These are phyloP conservation scores for Talaromyces liani DNA, from an alignment of 495 filamentous ascomycete genomes.

Conservation along the genomic window DNA sequence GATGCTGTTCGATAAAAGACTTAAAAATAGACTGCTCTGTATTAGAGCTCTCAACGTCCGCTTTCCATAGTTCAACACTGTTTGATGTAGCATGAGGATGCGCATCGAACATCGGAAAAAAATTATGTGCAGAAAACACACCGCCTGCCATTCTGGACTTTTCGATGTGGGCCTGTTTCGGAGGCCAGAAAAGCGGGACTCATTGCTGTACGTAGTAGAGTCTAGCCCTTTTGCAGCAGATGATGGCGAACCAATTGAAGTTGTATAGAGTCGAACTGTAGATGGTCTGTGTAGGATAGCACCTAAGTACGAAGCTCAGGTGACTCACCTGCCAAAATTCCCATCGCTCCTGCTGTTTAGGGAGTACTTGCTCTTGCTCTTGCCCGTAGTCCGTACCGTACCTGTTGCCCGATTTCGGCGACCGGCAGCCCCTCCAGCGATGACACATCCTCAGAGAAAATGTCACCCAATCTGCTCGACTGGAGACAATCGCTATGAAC, in stretches of 20 bases:
- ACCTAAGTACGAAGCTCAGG: background rate
- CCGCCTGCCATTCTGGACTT: background rate
- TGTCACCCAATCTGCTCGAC: background rate
- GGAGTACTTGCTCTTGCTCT: background rate
- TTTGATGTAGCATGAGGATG: background rate
- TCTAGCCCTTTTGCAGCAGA: background rate
- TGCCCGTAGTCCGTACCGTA: background rate
- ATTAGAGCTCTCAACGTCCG: background rate
- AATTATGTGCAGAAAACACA: background rate
- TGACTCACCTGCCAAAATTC: background rate
- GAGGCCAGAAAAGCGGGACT: background rate
- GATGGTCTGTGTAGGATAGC: background rate
- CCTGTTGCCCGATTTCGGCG: conserved; percentile 2
- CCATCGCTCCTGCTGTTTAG: background rate
- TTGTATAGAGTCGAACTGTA: background rate
- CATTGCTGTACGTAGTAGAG: background rate
- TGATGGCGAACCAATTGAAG: background rate
- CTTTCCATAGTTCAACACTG: background rate
- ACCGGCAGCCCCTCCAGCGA: background rate
- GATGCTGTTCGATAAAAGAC: background rate
- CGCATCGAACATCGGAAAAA: background rate
- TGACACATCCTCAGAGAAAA: background rate
- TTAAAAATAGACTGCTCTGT: background rate
- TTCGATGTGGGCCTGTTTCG: background rate
- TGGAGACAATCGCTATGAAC: background rate